Conservation (phyloP, 257 asterid species). For the Solanum virginianum region DNA sequence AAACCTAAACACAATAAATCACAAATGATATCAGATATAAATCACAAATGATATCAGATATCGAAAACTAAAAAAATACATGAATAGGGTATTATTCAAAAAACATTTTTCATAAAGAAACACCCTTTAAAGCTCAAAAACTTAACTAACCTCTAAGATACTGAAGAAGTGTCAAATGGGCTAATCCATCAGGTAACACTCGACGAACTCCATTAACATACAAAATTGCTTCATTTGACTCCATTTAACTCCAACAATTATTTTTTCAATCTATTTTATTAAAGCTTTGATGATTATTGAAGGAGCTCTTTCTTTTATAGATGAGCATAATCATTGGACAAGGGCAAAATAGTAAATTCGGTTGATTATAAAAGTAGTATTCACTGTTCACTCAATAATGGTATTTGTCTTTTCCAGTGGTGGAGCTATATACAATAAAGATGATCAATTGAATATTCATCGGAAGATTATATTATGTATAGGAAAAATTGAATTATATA, state of each 20-base stretch:
- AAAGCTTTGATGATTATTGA: not conserved
- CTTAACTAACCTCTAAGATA: conserved; percentile 63
- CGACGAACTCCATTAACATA: conserved; percentile 85
- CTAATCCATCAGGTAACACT: conserved; percentile 77
- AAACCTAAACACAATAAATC: too few relatives aligned
- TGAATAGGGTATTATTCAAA: too few relatives aligned
- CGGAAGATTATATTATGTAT: too few relatives aligned
- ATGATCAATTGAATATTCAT: too few relatives aligned
- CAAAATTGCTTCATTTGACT: conserved; percentile 50
- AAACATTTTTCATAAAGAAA: too few relatives aligned
- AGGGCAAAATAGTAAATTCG: not conserved
- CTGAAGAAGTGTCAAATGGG: conserved; percentile 80
- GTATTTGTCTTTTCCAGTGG: not conserved
- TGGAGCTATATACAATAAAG: not conserved
- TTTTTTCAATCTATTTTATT: not conserved
- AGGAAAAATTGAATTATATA: too few relatives aligned
- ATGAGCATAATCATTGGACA: not conserved
- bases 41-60: too few relatives aligned
- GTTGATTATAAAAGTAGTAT: not conserved
- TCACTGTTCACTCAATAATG: not conserved
- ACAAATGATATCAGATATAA: too few relatives aligned
- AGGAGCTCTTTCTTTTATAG: not conserved
- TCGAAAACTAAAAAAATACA: too few relatives aligned
- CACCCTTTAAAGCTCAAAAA: not conserved
- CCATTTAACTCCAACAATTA: not conserved